A percentile compares a stretch with the other conserved stretches of the same genome.
phyloP scores from a whole-genome alignment of 176 grass and related monocot species.

The Paspalum vaginatum region DNA sequence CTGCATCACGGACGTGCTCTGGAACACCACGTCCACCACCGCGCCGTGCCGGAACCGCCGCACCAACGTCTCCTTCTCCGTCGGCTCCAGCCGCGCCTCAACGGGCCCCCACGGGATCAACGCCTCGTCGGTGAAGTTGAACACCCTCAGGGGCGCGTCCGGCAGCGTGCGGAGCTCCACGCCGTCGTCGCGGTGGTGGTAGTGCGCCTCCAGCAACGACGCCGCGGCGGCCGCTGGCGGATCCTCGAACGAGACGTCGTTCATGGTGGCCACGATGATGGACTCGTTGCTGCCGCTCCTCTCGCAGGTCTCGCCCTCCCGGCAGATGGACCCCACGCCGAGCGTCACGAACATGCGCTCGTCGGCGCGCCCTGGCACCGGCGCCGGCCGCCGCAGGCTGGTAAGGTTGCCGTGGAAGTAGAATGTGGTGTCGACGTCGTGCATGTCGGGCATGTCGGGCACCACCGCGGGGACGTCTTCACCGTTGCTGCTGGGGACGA shows the following conservation, averaged over 20 bases:
- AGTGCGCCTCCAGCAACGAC: background rate
- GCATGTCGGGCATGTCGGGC: constrained; percentile 24
- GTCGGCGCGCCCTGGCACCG: background rate
- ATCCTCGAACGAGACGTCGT: constrained; percentile 26
- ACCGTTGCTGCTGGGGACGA: background rate
- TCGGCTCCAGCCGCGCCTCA: background rate
- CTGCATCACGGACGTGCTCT: constrained; percentile 40
- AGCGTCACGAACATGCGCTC: background rate
- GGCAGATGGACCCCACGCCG: background rate
- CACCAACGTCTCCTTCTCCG: background rate
- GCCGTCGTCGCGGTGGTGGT: background rate
- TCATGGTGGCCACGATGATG: background rate
- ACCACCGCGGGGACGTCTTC: background rate
- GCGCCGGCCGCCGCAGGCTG: background rate
- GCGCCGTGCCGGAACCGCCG: constrained; percentile 7
- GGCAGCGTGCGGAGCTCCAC: background rate
- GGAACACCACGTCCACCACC: constrained; percentile 37
- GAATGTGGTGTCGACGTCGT: background rate
- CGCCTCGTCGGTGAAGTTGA: constrained; percentile 6
- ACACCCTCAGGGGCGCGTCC: background rate
- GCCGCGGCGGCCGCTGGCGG: background rate
- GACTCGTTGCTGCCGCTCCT: background rate
- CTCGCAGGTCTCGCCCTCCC: background rate
- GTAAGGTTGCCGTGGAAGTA: constrained; percentile 32
- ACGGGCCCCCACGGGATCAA: background rate